A percentile compares a stretch with the other conserved stretches of the same genome.
Conservation (phyloP, 768 basidiomycete species). For the Tulasnella sp. region DNA sequence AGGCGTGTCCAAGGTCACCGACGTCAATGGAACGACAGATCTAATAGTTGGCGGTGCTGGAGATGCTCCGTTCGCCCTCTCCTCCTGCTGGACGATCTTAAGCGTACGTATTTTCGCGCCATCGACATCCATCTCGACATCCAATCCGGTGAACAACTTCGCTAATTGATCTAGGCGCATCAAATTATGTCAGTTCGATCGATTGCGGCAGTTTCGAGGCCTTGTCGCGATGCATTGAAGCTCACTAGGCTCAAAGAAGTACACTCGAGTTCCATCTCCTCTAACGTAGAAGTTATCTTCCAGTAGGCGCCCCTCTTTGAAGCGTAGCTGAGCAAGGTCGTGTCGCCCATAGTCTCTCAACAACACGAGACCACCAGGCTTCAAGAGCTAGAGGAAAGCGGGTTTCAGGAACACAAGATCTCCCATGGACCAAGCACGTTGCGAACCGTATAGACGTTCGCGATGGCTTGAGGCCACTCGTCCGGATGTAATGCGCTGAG, state of each 20-base stretch:
- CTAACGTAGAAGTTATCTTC: conserved; percentile 94
- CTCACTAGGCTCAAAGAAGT: conserved; percentile 84
- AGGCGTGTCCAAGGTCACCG: too few relatives aligned
- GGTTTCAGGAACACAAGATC: too few relatives aligned
- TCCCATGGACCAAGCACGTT: too few relatives aligned
- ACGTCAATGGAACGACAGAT: too few relatives aligned
- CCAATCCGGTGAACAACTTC: conserved; percentile 8
- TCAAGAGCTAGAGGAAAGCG: conserved; percentile 53
- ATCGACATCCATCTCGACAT: conserved; percentile 5
- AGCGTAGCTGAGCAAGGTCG: conserved; percentile 88
- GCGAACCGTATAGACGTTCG: conserved; percentile 64
- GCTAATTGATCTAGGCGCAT: conserved; percentile 8
- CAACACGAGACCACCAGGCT: conserved; percentile 74
- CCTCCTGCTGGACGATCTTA: conserved; percentile 2
- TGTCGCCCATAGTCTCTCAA: conserved; percentile 92
- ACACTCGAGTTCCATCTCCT: conserved; percentile 94
- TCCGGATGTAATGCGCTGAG: conserved; percentile 84
- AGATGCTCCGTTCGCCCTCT: background rate
- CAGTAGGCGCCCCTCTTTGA: conserved; percentile 76
- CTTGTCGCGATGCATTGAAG: background rate
- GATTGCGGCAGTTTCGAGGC: too few relatives aligned
- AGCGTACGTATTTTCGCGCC: conserved; percentile 1
- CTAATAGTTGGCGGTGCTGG: background rate
- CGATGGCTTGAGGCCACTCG: conserved; percentile 78
- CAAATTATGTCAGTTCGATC: too few relatives aligned